A percentile compares a stretch with the other conserved stretches of the same genome.
phyloP scores from a whole-genome alignment of 768 basidiomycete species.

The Holtermannia corniformis region DNA sequence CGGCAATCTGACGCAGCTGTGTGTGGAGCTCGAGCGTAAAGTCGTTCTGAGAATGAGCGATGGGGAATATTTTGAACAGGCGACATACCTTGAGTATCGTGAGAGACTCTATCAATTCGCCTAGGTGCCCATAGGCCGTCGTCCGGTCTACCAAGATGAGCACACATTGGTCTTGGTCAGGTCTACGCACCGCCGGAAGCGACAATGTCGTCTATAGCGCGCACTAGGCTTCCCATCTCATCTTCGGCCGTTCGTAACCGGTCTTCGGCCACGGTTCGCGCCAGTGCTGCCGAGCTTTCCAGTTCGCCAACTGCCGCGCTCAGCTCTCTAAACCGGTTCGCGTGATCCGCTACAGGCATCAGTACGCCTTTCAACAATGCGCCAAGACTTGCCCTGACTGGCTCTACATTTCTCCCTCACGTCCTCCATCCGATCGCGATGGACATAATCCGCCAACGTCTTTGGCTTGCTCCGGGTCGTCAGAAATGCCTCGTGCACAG shows the following conservation, averaged over 20 bases:
- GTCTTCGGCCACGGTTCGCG: conserved; percentile 13
- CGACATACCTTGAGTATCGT: conserved; percentile 33
- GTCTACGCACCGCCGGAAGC: conserved; percentile 3
- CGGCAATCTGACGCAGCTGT: conserved; percentile 63
- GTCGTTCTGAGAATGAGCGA: conserved; percentile 36
- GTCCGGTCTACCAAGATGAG: conserved; percentile 17
- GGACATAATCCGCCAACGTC: conserved; percentile 35
- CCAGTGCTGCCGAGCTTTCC: neutral
- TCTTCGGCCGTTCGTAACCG: conserved; percentile 15
- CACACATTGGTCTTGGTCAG: neutral
- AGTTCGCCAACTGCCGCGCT: conserved; percentile 18
- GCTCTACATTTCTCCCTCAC: conserved; percentile 29
- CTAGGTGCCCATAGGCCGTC: conserved; percentile 27
- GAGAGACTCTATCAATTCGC: conserved; percentile 28
- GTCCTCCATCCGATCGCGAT: conserved; percentile 32
- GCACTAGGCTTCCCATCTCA: conserved; percentile 15
- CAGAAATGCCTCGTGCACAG: conserved; percentile 17
- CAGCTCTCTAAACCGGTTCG: conserved; percentile 17
- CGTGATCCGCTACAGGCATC: conserved; percentile 19
- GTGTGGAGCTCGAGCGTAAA: conserved; percentile 46
- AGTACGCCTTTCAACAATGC: neutral
- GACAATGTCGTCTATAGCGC: conserved; percentile 8
- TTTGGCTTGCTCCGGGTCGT: conserved; percentile 14
- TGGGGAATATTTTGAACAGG: neutral
- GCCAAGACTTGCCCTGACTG: conserved; percentile 21